phyloP scores from a whole-genome alignment of 169 alveolate species.

The Theileria orientalis region DNA sequence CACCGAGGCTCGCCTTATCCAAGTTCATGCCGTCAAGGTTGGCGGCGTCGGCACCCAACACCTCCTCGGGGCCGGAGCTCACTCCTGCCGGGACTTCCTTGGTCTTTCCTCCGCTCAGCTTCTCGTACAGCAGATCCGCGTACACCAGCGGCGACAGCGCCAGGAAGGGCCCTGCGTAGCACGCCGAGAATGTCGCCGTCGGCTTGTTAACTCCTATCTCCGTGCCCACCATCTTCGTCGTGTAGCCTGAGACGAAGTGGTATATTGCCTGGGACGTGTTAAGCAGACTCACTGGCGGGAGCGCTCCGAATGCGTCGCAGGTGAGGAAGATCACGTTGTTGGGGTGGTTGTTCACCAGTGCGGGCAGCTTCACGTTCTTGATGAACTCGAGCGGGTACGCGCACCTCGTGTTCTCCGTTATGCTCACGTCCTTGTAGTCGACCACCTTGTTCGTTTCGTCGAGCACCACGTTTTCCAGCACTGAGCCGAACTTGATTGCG shows the following conservation, averaged over 20 bases:
- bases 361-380: slow-evolving; percentile 91
- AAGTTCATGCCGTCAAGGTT: neutral
- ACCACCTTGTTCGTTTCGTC: slow-evolving; percentile 83
- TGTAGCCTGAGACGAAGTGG: slow-evolving; percentile 94
- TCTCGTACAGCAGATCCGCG: slow-evolving; percentile 81
- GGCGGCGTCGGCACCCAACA: slow-evolving; percentile 16
- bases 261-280: slow-evolving; percentile 89
- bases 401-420: slow-evolving; percentile 92
- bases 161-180: slow-evolving; percentile 95
- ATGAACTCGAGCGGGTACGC: slow-evolving; percentile 92
- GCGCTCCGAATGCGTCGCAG: slow-evolving; percentile 96
- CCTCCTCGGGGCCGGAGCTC: no score
- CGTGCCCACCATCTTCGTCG: slow-evolving; percentile 94
- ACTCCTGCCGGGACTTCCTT: no score
- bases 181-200: slow-evolving; percentile 93
- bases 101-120: no score
- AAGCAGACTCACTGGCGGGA: slow-evolving; percentile 91
- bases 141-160: slow-evolving; percentile 92
- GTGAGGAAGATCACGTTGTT: slow-evolving; percentile 90
- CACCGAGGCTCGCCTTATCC: neutral
- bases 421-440: slow-evolving; percentile 84
- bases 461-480: slow-evolving; percentile 88
- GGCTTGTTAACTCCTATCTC: slow-evolving; percentile 92
- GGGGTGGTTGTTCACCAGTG: slow-evolving; percentile 90
- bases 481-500: slow-evolving; percentile 89